A percentile compares a stretch with the other conserved stretches of the same genome.
Evolutionary conservation across 2,329 filamentous ascomycete genomes (phyloP).

Genomic region (Albifimbria verrucaria): DNA sequence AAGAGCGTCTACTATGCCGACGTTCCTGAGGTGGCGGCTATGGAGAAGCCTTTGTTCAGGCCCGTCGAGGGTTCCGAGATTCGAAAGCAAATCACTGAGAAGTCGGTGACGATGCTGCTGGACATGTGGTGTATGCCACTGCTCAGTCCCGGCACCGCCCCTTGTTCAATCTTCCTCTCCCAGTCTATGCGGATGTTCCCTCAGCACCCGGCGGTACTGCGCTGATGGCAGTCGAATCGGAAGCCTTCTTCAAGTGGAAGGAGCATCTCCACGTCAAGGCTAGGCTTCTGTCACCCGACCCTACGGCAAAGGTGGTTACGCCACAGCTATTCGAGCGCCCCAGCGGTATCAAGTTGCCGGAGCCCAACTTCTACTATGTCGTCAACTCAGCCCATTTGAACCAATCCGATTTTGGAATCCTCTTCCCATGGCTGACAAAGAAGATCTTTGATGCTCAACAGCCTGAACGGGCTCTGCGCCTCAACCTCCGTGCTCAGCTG

Average conservation of each 20-base stretch:
- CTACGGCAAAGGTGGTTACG: constrained; percentile 39
- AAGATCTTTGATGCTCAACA: constrained; percentile 55
- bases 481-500: constrained; percentile 57
- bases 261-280: constrained; percentile 69
- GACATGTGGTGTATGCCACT: constrained; percentile 81
- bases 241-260: constrained; percentile 76
- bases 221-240: constrained; percentile 69
- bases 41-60: constrained; percentile 57
- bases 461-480: constrained; percentile 55
- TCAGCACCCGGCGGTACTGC: constrained; percentile 53
- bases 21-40: constrained; percentile 39
- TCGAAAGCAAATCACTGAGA: constrained; percentile 62
- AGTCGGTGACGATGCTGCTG: constrained; percentile 64
- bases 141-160: constrained; percentile 56
- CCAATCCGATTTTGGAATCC: constrained; percentile 78
- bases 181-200: constrained; percentile 55
- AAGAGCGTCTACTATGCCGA: constrained; percentile 73
- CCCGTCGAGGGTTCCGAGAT: constrained; percentile 56
- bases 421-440: constrained; percentile 71
- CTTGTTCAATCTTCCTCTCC: constrained; percentile 73
- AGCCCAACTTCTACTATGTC: constrained; percentile 73
- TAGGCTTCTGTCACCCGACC: constrained; percentile 58
- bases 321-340: constrained; percentile 38
- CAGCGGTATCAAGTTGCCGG: constrained; percentile 38
- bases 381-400: constrained; percentile 72